Evolutionary conservation across 73 alveolate genomes (phyloP).

Genomic region (Symbiodinium natans): DNA sequence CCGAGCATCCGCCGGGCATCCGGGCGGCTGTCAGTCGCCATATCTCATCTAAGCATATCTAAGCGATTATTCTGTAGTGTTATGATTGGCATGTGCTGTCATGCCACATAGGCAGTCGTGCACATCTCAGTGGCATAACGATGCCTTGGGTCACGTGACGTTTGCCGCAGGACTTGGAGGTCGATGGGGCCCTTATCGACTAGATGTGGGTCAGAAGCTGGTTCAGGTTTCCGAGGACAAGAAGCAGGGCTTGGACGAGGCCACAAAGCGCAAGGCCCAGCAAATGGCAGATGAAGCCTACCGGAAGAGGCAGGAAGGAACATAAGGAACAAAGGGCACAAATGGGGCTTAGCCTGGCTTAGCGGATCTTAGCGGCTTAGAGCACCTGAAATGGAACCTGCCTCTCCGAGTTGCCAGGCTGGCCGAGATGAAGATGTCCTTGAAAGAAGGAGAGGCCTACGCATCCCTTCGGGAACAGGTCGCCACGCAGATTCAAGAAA

Average conservation of each 20-base stretch:
- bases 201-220: conserved; percentile 76
- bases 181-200: conserved; percentile 73
- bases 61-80: too few species aligned
- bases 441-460: conserved; percentile 54
- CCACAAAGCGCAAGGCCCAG: conserved; percentile 54
- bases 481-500: conserved; percentile 50
- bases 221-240: conserved; percentile 49
- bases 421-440: conserved; percentile 55
- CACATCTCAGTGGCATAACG: too few species aligned
- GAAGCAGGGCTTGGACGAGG: conserved; percentile 69
- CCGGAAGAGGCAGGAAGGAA: conserved; percentile 5
- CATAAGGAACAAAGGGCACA: too few species aligned
- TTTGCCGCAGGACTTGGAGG: conserved; percentile 62
- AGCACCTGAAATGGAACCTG: too few species aligned
- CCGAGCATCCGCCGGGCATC: background rate
- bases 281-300: conserved; percentile 72
- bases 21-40: too few species aligned
- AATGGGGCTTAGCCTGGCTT: too few species aligned
- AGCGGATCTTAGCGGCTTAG: too few species aligned
- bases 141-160: too few species aligned
- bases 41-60: too few species aligned
- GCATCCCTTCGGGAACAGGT: conserved; percentile 21
- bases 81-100: background rate
- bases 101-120: too few species aligned
- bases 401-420: too few species aligned